Conservation (phyloP, 495 filamentous ascomycete species). For the Ascobolus immersus region DNA sequence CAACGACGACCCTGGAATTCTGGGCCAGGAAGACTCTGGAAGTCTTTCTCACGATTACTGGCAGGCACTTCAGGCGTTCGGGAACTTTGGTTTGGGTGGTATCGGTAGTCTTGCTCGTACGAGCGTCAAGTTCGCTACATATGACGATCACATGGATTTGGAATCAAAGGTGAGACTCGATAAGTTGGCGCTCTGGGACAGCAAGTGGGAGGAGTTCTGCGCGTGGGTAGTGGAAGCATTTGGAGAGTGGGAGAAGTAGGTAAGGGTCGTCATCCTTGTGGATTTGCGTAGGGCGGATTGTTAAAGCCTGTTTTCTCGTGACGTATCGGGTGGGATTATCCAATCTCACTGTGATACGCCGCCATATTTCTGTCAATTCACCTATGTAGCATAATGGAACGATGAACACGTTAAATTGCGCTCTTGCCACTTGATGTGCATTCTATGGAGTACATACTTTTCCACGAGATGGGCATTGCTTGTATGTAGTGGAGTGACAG, state of each 20-base stretch:
- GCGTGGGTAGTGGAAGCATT: slow-evolving; percentile 69
- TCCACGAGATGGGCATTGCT: no score
- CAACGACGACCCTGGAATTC: slow-evolving; percentile 67
- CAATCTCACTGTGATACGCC: no score
- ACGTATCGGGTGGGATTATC: no score
- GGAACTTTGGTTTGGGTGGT: slow-evolving; percentile 61
- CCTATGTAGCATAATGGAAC: no score
- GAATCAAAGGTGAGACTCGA: slow-evolving; percentile 48
- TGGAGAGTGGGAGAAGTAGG: slow-evolving; percentile 26
- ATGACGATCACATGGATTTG: slow-evolving; percentile 50
- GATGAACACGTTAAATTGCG: no score
- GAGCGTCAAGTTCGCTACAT: slow-evolving; percentile 70
- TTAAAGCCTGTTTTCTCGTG: no score
- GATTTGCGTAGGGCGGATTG: no score
- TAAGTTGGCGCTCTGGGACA: slow-evolving; percentile 49
- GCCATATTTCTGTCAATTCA: no score
- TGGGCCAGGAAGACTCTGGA: slow-evolving; percentile 49
- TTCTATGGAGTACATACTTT: no score
- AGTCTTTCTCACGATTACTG: slow-evolving; percentile 66
- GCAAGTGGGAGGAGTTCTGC: slow-evolving; percentile 73
- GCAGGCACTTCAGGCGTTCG: slow-evolving; percentile 66
- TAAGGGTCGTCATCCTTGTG: neutral
- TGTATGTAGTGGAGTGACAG: no score
- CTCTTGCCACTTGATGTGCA: no score
- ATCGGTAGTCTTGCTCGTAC: slow-evolving; percentile 74